These are phyloP conservation scores for Strobilomyces dryophilus DNA, from an alignment of 768 basidiomycete species.

Conservation along the genomic window DNA sequence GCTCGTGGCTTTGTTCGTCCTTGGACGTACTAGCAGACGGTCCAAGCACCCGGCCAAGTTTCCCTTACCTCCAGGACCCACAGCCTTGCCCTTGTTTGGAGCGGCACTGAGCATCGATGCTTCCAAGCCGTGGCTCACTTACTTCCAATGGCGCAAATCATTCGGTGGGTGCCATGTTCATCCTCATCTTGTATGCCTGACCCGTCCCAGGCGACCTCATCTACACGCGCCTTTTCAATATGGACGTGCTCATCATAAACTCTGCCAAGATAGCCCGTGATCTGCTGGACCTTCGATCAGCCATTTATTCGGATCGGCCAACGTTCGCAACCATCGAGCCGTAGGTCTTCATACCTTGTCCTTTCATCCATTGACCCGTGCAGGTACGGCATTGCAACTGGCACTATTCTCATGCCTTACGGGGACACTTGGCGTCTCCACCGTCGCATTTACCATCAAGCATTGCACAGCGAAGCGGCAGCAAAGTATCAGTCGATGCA, in stretches of 20 bases:
- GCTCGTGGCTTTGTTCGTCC: slow-evolving; percentile 13
- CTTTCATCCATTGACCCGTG: background rate
- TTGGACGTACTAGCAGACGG: background rate
- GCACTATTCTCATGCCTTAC: slow-evolving; percentile 34
- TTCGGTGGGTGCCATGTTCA: slow-evolving; percentile 14
- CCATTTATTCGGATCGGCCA: slow-evolving; percentile 34
- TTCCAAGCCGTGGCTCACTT: slow-evolving; percentile 32
- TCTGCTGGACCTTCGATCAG: slow-evolving; percentile 26
- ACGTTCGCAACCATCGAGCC: slow-evolving; percentile 20
- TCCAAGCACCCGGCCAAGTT: background rate
- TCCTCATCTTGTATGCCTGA: background rate
- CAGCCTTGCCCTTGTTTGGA: slow-evolving; percentile 36
- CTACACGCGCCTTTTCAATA: slow-evolving; percentile 19
- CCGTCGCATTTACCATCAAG: slow-evolving; percentile 32
- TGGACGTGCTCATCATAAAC: slow-evolving; percentile 27
- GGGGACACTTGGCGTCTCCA: slow-evolving; percentile 38
- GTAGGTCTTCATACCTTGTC: slow-evolving; percentile 1
- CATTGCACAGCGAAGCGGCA: slow-evolving; percentile 27
- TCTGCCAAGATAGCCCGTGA: slow-evolving; percentile 25
- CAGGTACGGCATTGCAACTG: slow-evolving; percentile 34
- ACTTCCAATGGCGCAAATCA: slow-evolving; percentile 28
- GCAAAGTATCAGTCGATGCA: slow-evolving; percentile 32
- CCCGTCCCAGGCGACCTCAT: slow-evolving; percentile 18
- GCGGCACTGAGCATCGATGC: slow-evolving; percentile 23
- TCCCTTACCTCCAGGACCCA: slow-evolving; percentile 49